These are phyloP conservation scores for Hygrocybe coccinea DNA, from an alignment of 768 basidiomycete genomes.

Conservation along the genomic window DNA sequence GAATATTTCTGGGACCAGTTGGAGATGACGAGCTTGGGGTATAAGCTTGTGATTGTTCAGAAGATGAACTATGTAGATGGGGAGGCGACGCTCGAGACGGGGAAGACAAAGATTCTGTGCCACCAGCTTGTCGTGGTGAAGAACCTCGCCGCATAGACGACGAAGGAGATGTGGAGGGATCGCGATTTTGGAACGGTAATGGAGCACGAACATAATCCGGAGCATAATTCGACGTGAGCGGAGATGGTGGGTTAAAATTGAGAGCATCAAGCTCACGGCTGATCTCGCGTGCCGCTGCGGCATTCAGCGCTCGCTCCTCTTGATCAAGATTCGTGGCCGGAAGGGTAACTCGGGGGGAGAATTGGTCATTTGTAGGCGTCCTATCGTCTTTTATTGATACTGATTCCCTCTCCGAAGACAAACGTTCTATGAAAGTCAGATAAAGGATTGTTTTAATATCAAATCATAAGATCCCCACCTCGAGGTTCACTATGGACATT, in stretches of 20 bases:
- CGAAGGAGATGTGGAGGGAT: background rate
- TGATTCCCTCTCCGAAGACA: background rate
- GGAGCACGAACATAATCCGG: slow-evolving; percentile 29
- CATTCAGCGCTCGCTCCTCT: slow-evolving; percentile 54
- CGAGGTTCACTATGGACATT: slow-evolving; percentile 10
- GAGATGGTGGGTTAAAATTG: slow-evolving; percentile 28
- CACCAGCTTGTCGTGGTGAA: background rate
- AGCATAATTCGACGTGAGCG: slow-evolving; percentile 11
- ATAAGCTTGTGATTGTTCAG: background rate
- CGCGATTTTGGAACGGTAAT: slow-evolving; percentile 31
- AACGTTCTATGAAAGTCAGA: background rate
- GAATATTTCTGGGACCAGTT: background rate
- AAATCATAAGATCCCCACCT: background rate
- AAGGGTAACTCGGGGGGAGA: background rate
- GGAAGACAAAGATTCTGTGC: slow-evolving; percentile 20
- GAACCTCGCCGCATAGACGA: background rate
- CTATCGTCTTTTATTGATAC: background rate
- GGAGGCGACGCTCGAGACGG: slow-evolving; percentile 8
- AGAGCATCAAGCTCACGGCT: slow-evolving; percentile 60
- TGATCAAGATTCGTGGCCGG: slow-evolving; percentile 41
- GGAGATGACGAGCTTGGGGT: slow-evolving; percentile 16
- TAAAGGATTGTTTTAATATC: too few species aligned
- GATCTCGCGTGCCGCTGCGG: slow-evolving; percentile 65
- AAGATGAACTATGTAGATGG: background rate
- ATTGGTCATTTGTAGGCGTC: background rate